phyloP scores from a whole-genome alignment of 148 eudicot species.

The Chenopodium quinoa region DNA sequence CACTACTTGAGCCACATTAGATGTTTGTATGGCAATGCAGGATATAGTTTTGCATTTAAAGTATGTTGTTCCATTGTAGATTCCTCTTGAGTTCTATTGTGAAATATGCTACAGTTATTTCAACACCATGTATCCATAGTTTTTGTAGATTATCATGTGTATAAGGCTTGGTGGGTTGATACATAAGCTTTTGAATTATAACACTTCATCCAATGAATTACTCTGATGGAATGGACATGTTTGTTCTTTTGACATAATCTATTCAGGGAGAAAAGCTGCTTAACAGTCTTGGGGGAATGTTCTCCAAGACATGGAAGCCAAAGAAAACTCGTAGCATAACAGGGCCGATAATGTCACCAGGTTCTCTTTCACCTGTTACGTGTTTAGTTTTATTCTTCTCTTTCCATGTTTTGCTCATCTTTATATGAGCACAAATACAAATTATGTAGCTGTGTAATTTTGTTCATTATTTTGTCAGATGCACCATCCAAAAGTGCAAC shows the following conservation, averaged over 20 bases:
- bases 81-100: neutral
- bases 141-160: neutral
- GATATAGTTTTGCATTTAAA: neutral
- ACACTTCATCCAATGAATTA: neutral
- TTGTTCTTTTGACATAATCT: neutral
- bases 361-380: slow-evolving; percentile 25
- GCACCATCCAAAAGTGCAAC: slow-evolving; percentile 36
- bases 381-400: neutral
- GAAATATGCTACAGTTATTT: neutral
- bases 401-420: neutral
- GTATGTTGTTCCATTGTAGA: neutral
- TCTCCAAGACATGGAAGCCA: slow-evolving; percentile 89
- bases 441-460: neutral
- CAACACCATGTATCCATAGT: neutral
- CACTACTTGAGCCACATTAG: neutral
- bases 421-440: neutral
- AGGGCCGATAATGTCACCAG: slow-evolving; percentile 59
- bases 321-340: slow-evolving; percentile 57
- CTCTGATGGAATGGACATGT: neutral
- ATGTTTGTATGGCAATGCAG: neutral
- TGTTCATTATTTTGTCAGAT: slow-evolving; percentile 29
- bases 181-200: neutral
- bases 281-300: slow-evolving; percentile 91
- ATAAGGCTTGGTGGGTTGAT: neutral
- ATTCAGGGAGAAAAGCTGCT: slow-evolving; percentile 82